Evolutionary conservation across 208 protist genomes (phyloP).

Genomic region (Trypanosoma avium): DNA sequence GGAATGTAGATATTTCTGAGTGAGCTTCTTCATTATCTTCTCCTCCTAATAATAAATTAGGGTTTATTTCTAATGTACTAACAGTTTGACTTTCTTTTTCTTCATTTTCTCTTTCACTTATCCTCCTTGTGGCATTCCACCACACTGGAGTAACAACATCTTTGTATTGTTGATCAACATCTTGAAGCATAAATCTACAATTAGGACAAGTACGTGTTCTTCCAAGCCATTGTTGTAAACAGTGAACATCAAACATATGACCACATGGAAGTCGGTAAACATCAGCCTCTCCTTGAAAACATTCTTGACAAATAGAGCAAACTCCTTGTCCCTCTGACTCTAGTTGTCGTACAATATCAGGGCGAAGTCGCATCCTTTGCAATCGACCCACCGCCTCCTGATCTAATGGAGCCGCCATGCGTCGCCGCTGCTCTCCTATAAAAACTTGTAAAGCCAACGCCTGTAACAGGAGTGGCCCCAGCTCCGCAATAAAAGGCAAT

Average conservation of each 20-base stretch:
- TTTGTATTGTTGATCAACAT: slow-evolving; percentile 31
- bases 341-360: slow-evolving; percentile 16
- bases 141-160: slow-evolving; percentile 19
- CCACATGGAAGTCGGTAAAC: slow-evolving; percentile 67
- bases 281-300: slow-evolving; percentile 21
- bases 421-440: slow-evolving; percentile 22
- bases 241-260: slow-evolving; percentile 59
- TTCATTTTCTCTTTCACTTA: background rate
- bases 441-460: slow-evolving; percentile 20
- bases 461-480: slow-evolving; percentile 23
- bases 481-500: slow-evolving; percentile 16
- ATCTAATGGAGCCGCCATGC: slow-evolving; percentile 24
- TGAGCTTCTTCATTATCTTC: too few species aligned
- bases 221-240: slow-evolving; percentile 50
- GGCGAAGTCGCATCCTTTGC: slow-evolving; percentile 8
- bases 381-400: slow-evolving; percentile 12
- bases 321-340: slow-evolving; percentile 19
- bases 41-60: too few species aligned
- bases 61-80: too few species aligned
- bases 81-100: too few species aligned
- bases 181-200: slow-evolving; percentile 43
- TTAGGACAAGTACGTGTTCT: slow-evolving; percentile 52
- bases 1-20: too few species aligned
- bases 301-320: slow-evolving; percentile 42
- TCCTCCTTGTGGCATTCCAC: slow-evolving; percentile 13